Evolutionary conservation across 345 rosid species (phyloP).

Genomic region (Syzygium grande): DNA sequence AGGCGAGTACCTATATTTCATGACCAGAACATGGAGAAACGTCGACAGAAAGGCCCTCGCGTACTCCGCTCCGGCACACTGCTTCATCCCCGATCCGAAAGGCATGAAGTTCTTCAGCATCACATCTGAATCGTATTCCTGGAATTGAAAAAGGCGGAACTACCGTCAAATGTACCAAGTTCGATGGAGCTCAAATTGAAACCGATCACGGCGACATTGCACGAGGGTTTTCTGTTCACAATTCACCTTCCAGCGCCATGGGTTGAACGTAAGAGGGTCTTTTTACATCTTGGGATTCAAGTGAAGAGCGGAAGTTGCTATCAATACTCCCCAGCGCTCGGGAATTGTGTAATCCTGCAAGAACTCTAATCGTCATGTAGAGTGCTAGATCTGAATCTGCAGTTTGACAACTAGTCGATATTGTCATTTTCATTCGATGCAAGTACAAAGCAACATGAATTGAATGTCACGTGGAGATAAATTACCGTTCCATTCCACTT

Average conservation of each 20-base stretch:
- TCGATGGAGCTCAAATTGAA: background rate
- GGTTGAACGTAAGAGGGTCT: conserved; percentile 17
- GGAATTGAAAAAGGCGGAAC: background rate
- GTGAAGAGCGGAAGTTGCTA: conserved; percentile 7
- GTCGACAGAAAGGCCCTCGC: conserved; percentile 1
- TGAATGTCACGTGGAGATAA: background rate
- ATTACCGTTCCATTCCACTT: conserved; percentile 11
- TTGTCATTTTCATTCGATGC: too few species aligned
- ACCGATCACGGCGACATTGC: background rate
- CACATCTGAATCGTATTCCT: background rate
- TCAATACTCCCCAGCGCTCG: conserved; percentile 1
- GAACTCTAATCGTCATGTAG: background rate
- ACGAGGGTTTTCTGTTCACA: background rate
- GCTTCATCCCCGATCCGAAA: conserved; percentile 16
- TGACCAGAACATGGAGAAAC: conserved; percentile 18
- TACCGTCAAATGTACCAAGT: background rate
- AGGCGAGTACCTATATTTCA: conserved; percentile 7
- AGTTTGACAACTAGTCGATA: background rate
- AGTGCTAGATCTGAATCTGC: background rate
- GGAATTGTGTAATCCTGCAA: conserved; percentile 23
- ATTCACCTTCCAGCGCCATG: conserved; percentile 19
- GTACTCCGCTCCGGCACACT: conserved; percentile 20
- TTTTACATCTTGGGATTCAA: conserved; percentile 5
- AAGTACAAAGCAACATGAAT: background rate
- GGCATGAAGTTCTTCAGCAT: conserved; percentile 21